Evolutionary conservation across 78 protist genomes (phyloP).

Genomic region (Trichosphaerium sp.): DNA sequence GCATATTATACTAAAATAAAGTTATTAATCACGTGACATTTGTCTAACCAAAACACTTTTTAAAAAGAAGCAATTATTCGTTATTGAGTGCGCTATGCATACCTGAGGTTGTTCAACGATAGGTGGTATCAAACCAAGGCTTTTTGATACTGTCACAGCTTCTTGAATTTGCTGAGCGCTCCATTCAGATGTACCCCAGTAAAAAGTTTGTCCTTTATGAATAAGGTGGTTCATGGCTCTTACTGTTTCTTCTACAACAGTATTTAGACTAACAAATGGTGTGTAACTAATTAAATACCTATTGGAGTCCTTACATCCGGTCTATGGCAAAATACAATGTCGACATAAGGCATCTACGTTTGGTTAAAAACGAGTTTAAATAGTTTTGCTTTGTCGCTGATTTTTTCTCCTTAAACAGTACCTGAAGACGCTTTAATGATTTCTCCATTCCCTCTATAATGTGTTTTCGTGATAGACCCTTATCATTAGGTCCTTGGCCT

Average conservation of each 20-base stretch:
- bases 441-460: slow-evolving; percentile 24
- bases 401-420: neutral
- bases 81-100: neutral
- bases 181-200: slow-evolving; percentile 22
- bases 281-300: neutral
- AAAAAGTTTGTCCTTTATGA: slow-evolving; percentile 11
- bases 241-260: too few relatives aligned
- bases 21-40: too few relatives aligned
- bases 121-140: slow-evolving; percentile 20
- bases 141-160: slow-evolving; percentile 17
- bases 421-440: slow-evolving; percentile 2
- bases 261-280: too few relatives aligned
- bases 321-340: slow-evolving; percentile 36
- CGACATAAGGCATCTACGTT: slow-evolving; percentile 38
- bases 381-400: too few relatives aligned
- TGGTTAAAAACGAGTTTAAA: too few relatives aligned
- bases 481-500: slow-evolving; percentile 5
- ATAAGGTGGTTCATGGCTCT: slow-evolving; percentile 15
- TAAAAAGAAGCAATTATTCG: too few relatives aligned
- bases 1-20: too few relatives aligned
- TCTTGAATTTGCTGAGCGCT: slow-evolving; percentile 22
- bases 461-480: slow-evolving; percentile 39
- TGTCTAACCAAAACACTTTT: neutral
- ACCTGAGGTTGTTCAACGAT: slow-evolving; percentile 21
- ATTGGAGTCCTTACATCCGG: slow-evolving; percentile 45